These are phyloP conservation scores for Lachnellula suecica DNA, from an alignment of 2,329 filamentous ascomycete species.

Conservation along the genomic window DNA sequence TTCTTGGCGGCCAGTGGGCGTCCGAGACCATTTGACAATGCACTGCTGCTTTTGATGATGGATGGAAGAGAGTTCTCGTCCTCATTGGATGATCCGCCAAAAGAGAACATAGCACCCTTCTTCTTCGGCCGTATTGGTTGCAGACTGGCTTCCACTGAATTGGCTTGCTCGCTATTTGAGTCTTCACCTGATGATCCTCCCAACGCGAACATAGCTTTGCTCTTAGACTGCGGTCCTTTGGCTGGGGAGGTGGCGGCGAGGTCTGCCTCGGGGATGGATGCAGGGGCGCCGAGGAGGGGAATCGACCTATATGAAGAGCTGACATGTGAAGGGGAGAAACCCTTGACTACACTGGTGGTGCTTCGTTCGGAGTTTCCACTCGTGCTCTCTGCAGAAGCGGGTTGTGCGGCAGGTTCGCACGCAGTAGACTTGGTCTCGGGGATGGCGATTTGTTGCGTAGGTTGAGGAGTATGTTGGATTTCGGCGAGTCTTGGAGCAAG, in stretches of 20 bases:
- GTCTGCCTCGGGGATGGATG: conserved; percentile 49
- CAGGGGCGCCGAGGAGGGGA: conserved; percentile 33
- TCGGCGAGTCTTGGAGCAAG: conserved; percentile 38
- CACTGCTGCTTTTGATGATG: conserved; percentile 48
- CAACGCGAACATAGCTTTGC: conserved; percentile 52
- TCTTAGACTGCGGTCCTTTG: conserved; percentile 60
- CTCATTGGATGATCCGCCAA: conserved; percentile 81
- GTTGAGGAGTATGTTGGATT: conserved; percentile 37
- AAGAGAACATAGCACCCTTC: conserved; percentile 64
- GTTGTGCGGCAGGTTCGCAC: too few species aligned
- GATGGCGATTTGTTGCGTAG: conserved; percentile 52
- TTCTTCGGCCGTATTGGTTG: conserved; percentile 37
- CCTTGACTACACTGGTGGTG: conserved; percentile 70
- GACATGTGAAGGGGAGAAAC: conserved; percentile 77
- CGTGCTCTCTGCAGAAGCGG: conserved; percentile 42
- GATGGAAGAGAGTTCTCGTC: conserved; percentile 72
- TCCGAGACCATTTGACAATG: conserved; percentile 51
- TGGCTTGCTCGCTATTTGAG: conserved; percentile 33
- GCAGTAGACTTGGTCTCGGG: too few species aligned
- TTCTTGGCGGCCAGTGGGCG: conserved; percentile 59
- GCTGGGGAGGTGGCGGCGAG: conserved; percentile 47
- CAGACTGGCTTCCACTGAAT: conserved; percentile 25
- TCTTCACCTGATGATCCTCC: conserved; percentile 38
- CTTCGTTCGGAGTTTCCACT: conserved; percentile 35
- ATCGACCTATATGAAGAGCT: conserved; percentile 64